phyloP scores from a whole-genome alignment of 2,329 filamentous ascomycete genomes.

The Stachybotrys chartarum region DNA sequence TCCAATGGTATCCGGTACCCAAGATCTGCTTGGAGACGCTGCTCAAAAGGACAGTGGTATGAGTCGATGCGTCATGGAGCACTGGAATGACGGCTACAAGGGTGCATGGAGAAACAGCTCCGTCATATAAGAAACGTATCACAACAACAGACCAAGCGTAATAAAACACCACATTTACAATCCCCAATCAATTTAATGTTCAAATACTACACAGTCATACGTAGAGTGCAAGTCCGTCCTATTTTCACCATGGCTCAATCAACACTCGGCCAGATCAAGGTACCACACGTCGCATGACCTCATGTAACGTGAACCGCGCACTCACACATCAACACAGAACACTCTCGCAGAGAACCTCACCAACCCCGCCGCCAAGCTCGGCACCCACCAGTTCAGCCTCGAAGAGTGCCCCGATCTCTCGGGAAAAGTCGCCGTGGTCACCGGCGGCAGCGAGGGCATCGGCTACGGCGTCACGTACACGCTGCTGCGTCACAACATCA shows the following conservation, averaged over 20 bases:
- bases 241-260: neutral
- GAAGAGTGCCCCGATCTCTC: slow-evolving; percentile 51
- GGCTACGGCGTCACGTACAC: slow-evolving; percentile 58
- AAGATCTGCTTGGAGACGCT: too few species aligned
- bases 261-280: neutral
- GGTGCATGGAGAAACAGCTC: neutral
- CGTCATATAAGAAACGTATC: neutral
- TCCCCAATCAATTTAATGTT: neutral
- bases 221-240: neutral
- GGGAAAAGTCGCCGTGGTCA: slow-evolving; percentile 58
- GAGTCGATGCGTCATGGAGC: neutral
- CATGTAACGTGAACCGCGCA: neutral
- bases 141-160: neutral
- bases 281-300: neutral
- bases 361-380: slow-evolving; percentile 20
- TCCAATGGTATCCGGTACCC: too few species aligned
- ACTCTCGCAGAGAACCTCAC: slow-evolving; percentile 43
- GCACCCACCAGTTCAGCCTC: slow-evolving; percentile 43
- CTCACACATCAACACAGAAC: slow-evolving; percentile 23
- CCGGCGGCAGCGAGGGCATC: slow-evolving; percentile 58
- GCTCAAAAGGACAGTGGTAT: too few species aligned
- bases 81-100: neutral
- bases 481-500: slow-evolving; percentile 51
- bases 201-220: neutral
- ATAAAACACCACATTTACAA: neutral